Base-by-base conservation (phyloP, 805 yeast genomes). In the Yamadazyma scolyti region DNA sequence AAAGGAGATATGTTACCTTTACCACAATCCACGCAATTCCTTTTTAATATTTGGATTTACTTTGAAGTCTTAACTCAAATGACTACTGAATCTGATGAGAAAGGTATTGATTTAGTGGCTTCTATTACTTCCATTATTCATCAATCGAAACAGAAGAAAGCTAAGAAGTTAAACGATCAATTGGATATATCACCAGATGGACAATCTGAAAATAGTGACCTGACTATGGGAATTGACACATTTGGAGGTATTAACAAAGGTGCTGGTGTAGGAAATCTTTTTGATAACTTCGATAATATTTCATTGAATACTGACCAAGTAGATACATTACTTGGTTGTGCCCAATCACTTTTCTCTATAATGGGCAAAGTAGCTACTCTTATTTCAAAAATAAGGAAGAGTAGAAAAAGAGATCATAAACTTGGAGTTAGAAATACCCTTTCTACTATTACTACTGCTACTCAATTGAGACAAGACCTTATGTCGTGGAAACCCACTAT, bases 261-360 rank as follows among this genome's bases (percentile, higher is more conserved):
- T 43, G 38, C 7, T 48, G 53, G 42, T 2, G 34, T 34, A 20
- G 22, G 28, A 28, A 45, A 47, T 16, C 48, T 70, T 24, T 61
- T 68, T 31, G 69, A 63, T n/a, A 55, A 54, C 31, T 63, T 69
- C 39, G 66, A 62, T 23, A 44, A 58, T 4, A 56, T 66, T 35
- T 49, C 55, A 34, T 36, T 50, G 27, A 52, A 53, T 28, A 44
- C 46, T 6, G 67, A 65, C 23, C 65, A 61, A 11, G 68, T 79
- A 23, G 87, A 80, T 47, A 84, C 86, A 7, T 57, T 79, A 21
- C 54, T 80, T 28, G 88, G 88, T 2, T 77, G 82, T 48, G 79
- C 79, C 0, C 84, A 77, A 47, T 69, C 75, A 2, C 50, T 80
- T 19, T 80, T 80, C 47, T 74, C 79, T 33, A 64, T 79, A 9